Conservation (phyloP, 768 basidiomycete species). For the Boletellus ananas region DNA sequence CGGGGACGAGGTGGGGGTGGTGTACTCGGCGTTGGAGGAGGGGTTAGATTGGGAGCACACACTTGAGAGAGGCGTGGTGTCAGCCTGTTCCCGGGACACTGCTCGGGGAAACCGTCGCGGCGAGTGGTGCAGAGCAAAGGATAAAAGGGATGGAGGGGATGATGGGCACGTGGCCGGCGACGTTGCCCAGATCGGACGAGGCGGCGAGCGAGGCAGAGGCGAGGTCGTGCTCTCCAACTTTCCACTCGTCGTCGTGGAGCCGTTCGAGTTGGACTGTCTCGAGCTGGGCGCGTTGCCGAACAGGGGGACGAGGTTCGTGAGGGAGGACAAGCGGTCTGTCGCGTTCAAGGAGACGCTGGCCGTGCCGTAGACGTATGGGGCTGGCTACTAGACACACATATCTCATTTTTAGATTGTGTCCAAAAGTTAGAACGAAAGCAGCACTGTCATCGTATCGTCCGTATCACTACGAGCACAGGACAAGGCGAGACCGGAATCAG, state of each 20-base stretch:
- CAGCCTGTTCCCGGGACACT: slow-evolving; percentile 61
- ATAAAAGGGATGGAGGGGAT: slow-evolving; percentile 49
- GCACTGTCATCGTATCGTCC: too few relatives aligned
- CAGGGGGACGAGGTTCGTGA: slow-evolving; percentile 52
- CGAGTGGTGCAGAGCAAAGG: slow-evolving; percentile 21
- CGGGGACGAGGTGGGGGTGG: too few relatives aligned
- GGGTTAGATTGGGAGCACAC: slow-evolving; percentile 50
- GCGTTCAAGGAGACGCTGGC: slow-evolving; percentile 59
- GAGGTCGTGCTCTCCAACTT: slow-evolving; percentile 59
- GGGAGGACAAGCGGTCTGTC: slow-evolving; percentile 29
- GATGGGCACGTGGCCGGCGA: slow-evolving; percentile 47
- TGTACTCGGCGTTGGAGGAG: slow-evolving; percentile 35
- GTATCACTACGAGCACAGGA: too few relatives aligned
- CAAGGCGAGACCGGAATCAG: too few relatives aligned
- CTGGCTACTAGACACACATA: too few relatives aligned
- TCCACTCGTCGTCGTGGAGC: slow-evolving; percentile 69
- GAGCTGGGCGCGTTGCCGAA: slow-evolving; percentile 59
- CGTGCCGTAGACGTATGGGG: slow-evolving; percentile 45
- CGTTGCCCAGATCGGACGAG: slow-evolving; percentile 46
- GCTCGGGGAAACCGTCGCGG: slow-evolving; percentile 33
- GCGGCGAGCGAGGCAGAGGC: slow-evolving; percentile 42
- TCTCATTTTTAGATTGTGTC: too few relatives aligned
- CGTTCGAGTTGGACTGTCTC: slow-evolving; percentile 62
- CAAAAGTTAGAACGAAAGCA: too few relatives aligned
- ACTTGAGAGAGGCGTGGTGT: slow-evolving; percentile 71